Percentiles rank a stretch among this genome's conserved stretches.
These are phyloP conservation scores for Rhizoctonia solani DNA, from an alignment of 1,284 basidiomycete species.

Conservation along the genomic window DNA sequence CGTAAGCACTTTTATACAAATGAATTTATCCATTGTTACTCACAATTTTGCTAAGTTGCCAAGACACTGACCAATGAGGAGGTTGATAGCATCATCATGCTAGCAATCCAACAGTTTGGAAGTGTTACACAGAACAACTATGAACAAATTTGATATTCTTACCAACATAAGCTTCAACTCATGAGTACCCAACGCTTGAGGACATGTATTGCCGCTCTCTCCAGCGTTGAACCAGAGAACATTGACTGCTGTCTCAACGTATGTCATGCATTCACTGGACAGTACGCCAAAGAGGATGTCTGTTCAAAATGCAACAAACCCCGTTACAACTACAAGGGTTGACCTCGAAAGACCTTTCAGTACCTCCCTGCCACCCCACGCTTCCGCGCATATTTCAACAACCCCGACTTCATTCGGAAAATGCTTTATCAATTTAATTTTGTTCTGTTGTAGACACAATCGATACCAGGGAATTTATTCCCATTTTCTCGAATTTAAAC, in stretches of 20 bases:
- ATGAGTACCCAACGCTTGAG: background rate
- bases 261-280: constrained; percentile 36
- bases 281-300: background rate
- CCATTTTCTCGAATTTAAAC: too few species aligned
- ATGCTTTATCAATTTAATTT: too few species aligned
- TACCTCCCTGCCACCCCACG: constrained; percentile 38
- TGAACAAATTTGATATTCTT: constrained; percentile 19
- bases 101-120: constrained; percentile 28
- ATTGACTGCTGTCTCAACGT: constrained; percentile 38
- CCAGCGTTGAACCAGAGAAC: constrained; percentile 5
- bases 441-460: too few species aligned
- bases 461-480: too few species aligned
- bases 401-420: constrained; percentile 39
- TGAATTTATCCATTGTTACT: background rate
- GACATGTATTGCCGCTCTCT: constrained; percentile 23
- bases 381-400: constrained; percentile 27
- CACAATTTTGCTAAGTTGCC: background rate
- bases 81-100: constrained; percentile 15
- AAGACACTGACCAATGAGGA: constrained; percentile 16
- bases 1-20: background rate
- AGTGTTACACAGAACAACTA: constrained; percentile 20
- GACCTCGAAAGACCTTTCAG: constrained; percentile 22
- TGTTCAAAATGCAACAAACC: constrained; percentile 35
- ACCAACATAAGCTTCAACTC: background rate
- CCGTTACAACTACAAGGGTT: constrained; percentile 19